phyloP scores from a whole-genome alignment of 305 asterid species.

The Lippia alba region DNA sequence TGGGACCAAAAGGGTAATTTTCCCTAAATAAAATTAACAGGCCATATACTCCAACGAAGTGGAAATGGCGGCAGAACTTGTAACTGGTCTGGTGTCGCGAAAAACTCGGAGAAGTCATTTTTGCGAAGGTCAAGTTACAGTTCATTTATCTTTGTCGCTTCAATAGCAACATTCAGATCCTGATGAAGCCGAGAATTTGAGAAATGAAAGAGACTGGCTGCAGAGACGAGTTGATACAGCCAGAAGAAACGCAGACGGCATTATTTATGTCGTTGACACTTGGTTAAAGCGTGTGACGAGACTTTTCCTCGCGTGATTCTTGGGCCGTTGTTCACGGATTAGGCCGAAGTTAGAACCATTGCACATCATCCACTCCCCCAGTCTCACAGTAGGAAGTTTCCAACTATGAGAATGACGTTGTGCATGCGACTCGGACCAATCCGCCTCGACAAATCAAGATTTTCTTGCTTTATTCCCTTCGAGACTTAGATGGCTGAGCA shows the following conservation, averaged over 20 bases:
- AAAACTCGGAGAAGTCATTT: slow-evolving; percentile 7
- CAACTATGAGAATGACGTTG: no score
- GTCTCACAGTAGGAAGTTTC: no score
- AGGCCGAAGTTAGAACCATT: no score
- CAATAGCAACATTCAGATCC: slow-evolving; percentile 18
- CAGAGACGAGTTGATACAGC: slow-evolving; percentile 18
- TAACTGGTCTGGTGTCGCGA: not conserved
- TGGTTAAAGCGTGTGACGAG: slow-evolving; percentile 17
- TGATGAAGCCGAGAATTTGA: slow-evolving; percentile 21
- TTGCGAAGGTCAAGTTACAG: slow-evolving; percentile 14
- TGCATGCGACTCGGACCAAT: no score
- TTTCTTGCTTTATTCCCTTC: no score
- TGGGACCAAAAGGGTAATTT: no score
- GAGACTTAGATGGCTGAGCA: no score
- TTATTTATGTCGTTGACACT: not conserved
- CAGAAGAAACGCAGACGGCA: slow-evolving; percentile 3
- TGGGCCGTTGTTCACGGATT: no score
- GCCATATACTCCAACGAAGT: not conserved
- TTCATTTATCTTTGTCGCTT: slow-evolving; percentile 26
- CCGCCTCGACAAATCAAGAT: no score
- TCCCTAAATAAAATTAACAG: no score
- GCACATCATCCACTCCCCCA: no score
- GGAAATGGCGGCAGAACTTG: slow-evolving; percentile 6
- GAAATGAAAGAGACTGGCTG: not conserved
- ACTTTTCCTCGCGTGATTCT: no score